phyloP scores from a whole-genome alignment of 441 rosid genomes.

The Pelargonium exstipulatum region DNA sequence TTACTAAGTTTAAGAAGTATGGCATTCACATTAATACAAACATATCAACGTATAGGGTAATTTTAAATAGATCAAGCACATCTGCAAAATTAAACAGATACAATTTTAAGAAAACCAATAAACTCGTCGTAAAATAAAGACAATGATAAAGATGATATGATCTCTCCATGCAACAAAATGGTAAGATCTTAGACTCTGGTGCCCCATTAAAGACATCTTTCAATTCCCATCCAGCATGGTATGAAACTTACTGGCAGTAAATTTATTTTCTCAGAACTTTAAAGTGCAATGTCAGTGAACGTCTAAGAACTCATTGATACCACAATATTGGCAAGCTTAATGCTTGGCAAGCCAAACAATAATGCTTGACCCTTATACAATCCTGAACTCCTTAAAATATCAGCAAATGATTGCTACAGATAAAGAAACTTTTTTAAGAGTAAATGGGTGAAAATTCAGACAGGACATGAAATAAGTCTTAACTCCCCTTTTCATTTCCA shows the following conservation, averaged over 20 bases:
- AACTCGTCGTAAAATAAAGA: neutral
- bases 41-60: neutral
- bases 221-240: neutral
- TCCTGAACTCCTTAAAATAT: too few relatives aligned
- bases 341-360: neutral
- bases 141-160: neutral
- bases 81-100: neutral
- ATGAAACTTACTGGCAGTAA: neutral
- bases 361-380: neutral
- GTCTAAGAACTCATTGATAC: neutral
- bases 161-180: neutral
- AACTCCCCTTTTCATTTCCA: neutral
- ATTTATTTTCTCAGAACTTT: neutral
- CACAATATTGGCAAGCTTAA: neutral
- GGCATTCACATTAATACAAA: neutral
- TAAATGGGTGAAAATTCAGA: too few relatives aligned
- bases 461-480: neutral
- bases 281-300: neutral
- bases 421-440: too few relatives aligned
- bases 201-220: neutral
- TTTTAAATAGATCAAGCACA: neutral
- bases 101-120: neutral
- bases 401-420: too few relatives aligned
- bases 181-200: neutral
- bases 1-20: neutral